Evolutionary conservation across 1,139 yeast genomes (phyloP).

Genomic region (Starmera stellimalicola): DNA sequence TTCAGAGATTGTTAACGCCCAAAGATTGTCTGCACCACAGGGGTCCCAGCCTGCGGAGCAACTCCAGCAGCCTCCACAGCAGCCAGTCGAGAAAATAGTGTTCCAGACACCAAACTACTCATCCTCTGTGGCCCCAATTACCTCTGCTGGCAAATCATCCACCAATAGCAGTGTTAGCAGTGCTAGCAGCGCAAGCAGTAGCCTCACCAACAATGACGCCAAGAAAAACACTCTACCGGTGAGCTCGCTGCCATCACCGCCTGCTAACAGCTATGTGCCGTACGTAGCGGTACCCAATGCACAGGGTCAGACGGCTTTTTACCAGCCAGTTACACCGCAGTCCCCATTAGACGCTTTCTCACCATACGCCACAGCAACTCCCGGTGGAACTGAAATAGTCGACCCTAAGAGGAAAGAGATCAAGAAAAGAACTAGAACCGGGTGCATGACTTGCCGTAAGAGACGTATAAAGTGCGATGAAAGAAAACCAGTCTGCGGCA

Average conservation of each 20-base stretch:
- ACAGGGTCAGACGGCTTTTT: background rate
- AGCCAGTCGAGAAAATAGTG: background rate
- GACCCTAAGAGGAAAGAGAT: slow-evolving; percentile 29
- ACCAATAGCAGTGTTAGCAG: background rate
- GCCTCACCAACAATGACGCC: background rate
- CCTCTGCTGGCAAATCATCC: background rate
- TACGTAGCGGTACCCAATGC: background rate
- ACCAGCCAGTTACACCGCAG: background rate
- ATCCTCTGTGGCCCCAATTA: too few species aligned
- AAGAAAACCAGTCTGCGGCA: slow-evolving; percentile 60
- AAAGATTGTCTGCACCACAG: background rate
- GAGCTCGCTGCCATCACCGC: background rate
- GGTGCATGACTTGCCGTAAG: slow-evolving; percentile 66
- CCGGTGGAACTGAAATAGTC: background rate
- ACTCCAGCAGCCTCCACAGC: background rate
- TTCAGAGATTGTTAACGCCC: background rate
- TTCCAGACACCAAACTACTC: background rate
- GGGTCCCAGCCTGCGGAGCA: background rate
- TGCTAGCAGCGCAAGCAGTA: background rate
- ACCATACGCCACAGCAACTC: background rate
- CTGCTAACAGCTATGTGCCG: background rate
- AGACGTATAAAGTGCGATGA: slow-evolving; percentile 72
- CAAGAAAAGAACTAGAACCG: slow-evolving; percentile 56
- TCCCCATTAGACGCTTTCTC: background rate
- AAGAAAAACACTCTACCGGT: background rate